Evolutionary conservation across 768 basidiomycete genomes (phyloP), one percentile per base, ranked within the genome.

Genomic region (Candolleomyces eurysporus): DNA sequence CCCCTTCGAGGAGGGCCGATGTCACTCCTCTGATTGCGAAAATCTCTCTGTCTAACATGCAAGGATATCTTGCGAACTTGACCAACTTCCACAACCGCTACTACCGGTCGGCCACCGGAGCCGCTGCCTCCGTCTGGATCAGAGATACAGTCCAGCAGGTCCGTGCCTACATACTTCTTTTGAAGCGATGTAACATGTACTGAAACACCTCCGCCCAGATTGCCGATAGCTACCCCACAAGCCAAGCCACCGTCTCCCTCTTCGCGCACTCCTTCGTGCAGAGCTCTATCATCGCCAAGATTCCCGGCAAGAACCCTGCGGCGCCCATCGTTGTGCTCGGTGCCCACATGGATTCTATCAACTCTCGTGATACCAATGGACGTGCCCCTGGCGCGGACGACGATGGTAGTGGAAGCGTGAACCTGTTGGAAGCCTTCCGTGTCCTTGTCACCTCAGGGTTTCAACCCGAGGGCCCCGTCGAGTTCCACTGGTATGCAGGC

Each of bases 301-400:
- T 77, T 56, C 66, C 72, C 4, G 74, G 76, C n/a, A 70, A 48
- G 1, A 61, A 65, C n/a, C 58, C 67, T 21, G 59, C 55, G 10
- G 63, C 62, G 8, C 75, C 76, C 13, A 64, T 71, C 32, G 72
- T 73, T 30, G 74, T 79, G 56, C 58, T 80, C 48, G 78, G 73
- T 11, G 73, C 72, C 11, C 78, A 79, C 61, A 74, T 78, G 64
- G 78, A 79, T 61, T 78, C 74, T 0, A 72, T 75, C 62, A 76
- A 77, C 62, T 68, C 63, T 21, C 62, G 66, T 39, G 72, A 60
- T 21, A 68, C 72, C 4, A 68, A 62, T 30, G 75, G 76, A n/a
- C 77, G 76, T 19, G 78, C 79, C 5, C 80, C 80, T 19, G 82
- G 82, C 39, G 79, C 79, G 1, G 82, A 82, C 59, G 82, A 82